Evolutionary conservation across 306 rosid species (phyloP).

Genomic region (Prunus salicina): DNA sequence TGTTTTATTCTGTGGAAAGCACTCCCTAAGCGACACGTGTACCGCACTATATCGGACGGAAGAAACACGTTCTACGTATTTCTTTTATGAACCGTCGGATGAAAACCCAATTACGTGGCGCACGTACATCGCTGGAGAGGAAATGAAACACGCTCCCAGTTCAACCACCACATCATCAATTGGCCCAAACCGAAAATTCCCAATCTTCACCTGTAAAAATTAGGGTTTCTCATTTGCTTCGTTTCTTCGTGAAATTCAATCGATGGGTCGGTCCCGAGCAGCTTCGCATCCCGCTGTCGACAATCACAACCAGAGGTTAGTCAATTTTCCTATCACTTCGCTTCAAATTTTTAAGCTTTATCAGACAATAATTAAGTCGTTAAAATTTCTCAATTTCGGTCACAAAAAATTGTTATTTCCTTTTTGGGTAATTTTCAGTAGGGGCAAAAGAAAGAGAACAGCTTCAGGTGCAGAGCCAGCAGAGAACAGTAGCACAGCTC

Average conservation of each 20-base stretch:
- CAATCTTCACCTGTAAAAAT: neutral
- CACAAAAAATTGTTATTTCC: neutral
- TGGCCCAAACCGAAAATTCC: conserved; percentile 3
- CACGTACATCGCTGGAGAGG: neutral
- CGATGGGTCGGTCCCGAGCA: conserved; percentile 54
- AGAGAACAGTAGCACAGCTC: conserved; percentile 10
- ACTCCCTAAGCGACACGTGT: neutral
- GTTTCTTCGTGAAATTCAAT: neutral
- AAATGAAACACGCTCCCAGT: neutral
- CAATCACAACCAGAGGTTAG: conserved; percentile 39
- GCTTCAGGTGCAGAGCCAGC: conserved; percentile 42
- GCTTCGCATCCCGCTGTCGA: conserved; percentile 29
- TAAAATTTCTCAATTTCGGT: conserved; percentile 3
- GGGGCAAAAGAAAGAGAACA: conserved; percentile 58
- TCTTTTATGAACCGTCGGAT: neutral
- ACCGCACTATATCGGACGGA: neutral
- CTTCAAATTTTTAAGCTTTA: conserved; percentile 13
- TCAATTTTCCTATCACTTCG: neutral
- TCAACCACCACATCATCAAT: neutral
- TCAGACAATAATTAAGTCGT: conserved; percentile 17
- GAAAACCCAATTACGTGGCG: neutral
- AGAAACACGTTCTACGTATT: neutral
- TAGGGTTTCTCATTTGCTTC: conserved; percentile 6
- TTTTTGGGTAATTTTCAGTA: conserved; percentile 16
- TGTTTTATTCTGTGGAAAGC: neutral